These are phyloP conservation scores for Calycina herbarum DNA, from an alignment of 2,329 filamentous ascomycete species.

Conservation along the genomic window DNA sequence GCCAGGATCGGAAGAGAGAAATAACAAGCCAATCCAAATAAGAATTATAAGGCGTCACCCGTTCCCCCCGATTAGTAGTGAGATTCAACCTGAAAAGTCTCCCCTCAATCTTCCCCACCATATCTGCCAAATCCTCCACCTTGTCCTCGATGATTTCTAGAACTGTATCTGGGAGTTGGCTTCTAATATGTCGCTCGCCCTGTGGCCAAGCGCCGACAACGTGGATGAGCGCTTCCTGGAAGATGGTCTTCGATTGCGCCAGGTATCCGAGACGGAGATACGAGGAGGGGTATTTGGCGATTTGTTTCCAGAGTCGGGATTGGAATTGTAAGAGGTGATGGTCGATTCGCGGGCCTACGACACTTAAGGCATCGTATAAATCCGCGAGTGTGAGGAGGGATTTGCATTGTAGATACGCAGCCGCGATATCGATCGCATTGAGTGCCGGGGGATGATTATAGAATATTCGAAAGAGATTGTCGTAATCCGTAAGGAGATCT, in stretches of 20 bases:
- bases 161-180: conserved; percentile 70
- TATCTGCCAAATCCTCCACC: conserved; percentile 85
- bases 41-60: conserved; percentile 74
- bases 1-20: conserved; percentile 86
- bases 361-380: conserved; percentile 86
- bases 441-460: conserved; percentile 87
- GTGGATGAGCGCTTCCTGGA: conserved; percentile 85
- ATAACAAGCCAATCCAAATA: conserved; percentile 91
- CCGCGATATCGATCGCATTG: conserved; percentile 84
- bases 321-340: conserved; percentile 93
- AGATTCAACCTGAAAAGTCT: conserved; percentile 80
- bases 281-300: conserved; percentile 90
- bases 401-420: conserved; percentile 93
- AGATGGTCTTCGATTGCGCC: conserved; percentile 78
- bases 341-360: conserved; percentile 86
- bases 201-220: conserved; percentile 93
- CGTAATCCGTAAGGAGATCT: conserved; percentile 86
- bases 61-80: conserved; percentile 73
- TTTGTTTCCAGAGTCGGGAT: conserved; percentile 89
- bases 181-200: conserved; percentile 73
- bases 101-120: conserved; percentile 75
- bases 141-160: conserved; percentile 94
- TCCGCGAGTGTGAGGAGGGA: conserved; percentile 85
- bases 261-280: conserved; percentile 90
- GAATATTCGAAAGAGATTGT: conserved; percentile 93